Conservation (phyloP, 768 basidiomycete species). For the Gloeostereum incarnatum region DNA sequence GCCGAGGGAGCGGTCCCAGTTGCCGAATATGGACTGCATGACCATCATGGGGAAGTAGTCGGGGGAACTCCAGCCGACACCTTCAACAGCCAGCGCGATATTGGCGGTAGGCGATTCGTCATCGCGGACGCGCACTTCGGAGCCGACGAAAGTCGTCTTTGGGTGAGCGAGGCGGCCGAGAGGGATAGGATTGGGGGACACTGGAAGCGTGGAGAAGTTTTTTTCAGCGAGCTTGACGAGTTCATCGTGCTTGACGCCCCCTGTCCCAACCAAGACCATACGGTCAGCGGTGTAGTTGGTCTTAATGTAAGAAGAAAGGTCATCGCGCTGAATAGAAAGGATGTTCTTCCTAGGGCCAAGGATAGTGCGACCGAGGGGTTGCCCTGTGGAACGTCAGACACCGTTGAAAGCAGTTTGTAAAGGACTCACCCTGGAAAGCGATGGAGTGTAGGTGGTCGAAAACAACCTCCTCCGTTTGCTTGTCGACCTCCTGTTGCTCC, state of each 20-base stretch:
- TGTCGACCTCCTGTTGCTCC: constrained; percentile 98
- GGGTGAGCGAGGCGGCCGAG: constrained; percentile 73
- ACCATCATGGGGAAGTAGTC: constrained; percentile 99
- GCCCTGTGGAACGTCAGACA: constrained; percentile 37
- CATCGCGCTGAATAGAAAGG: constrained; percentile 86
- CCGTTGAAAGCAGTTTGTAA: neutral
- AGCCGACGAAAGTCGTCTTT: constrained; percentile 81
- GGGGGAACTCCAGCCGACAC: constrained; percentile 94
- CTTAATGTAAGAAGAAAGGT: constrained; percentile 86
- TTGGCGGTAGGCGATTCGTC: constrained; percentile 85
- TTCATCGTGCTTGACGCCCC: constrained; percentile 86
- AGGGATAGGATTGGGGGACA: constrained; percentile 80
- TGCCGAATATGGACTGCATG: constrained; percentile 95
- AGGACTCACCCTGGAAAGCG: constrained; percentile 82
- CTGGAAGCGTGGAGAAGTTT: constrained; percentile 84
- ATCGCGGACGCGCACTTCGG: constrained; percentile 92
- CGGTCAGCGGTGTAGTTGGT: constrained; percentile 98
- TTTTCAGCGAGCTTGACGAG: constrained; percentile 93
- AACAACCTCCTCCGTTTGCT: constrained; percentile 96
- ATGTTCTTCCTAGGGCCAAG: constrained; percentile 96
- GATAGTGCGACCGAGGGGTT: constrained; percentile 94
- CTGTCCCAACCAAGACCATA: constrained; percentile 97
- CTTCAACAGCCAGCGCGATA: constrained; percentile 95
- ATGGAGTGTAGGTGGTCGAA: constrained; percentile 97
- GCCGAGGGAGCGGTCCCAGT: constrained; percentile 98